Evolutionary conservation across 805 yeast genomes (phyloP), one percentile per base, ranked within the genome.

Genomic region (Kuraishia molischiana): DNA sequence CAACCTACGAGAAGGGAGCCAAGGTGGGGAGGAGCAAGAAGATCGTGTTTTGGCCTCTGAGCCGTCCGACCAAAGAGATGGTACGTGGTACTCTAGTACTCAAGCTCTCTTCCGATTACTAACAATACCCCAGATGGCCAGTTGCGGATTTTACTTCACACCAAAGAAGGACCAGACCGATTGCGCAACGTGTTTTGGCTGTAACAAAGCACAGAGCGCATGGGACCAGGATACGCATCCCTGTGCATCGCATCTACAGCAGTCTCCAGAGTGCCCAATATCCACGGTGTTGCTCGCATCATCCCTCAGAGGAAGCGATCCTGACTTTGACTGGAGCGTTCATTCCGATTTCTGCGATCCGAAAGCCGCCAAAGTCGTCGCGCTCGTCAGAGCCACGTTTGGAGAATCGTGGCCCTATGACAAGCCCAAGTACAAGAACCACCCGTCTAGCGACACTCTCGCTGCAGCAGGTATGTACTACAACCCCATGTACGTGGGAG

Each of bases 381-480:
- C 46, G 3, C 36, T 68, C 5, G 54, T 79, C 42, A 37, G 45
- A 9, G 49, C 53, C 14, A 65, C 75, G 1, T 75, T 68, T 48
- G 64, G 54, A 3, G 41, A 47, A 3, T 44, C 45, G 39, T 74
- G 79, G 69, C 74, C 73, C 2, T 71, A 66, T 44, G 68, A 61
- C 26, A 36, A 44, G 34, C 40, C 39, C 32, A 37, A 24, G 21
- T 26, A 37, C 15, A 48, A 56, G n/a, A 51, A 59, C 5, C 63
- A 59, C 20, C 69, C 77, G 1, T 54, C 67, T 0, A 50, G 63
- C 9, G 51, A 47, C 1, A 55, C 53, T 33, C 53, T 84, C 59
- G 74, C 76, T 2, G 67, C 65, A 22, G 74, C 77, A 24, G 94
- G 95, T 1, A 80, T 84, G 49, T 76, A 66, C 43, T 78, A 69